phyloP scores from a whole-genome alignment of 345 rosid species.

The Kernera saxatilis region DNA sequence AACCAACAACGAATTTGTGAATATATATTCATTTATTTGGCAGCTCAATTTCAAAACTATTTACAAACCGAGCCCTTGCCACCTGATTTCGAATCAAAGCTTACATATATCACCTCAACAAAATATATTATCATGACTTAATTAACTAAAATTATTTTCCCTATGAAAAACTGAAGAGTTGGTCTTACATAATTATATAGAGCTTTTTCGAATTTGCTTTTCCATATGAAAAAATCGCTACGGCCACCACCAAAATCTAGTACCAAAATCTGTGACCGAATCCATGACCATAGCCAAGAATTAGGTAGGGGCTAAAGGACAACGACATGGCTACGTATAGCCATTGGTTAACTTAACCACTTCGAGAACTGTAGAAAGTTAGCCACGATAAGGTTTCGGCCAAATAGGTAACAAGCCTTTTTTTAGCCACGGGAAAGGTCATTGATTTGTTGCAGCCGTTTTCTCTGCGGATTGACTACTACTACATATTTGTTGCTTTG shows the following conservation, averaged over 20 bases:
- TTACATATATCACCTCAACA: background rate
- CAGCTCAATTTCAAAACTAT: background rate
- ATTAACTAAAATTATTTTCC: background rate
- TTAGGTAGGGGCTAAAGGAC: too few relatives aligned
- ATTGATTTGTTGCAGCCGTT: too few relatives aligned
- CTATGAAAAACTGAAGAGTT: background rate
- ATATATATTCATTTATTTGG: background rate
- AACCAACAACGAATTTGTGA: background rate
- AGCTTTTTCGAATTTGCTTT: too few relatives aligned
- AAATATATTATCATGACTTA: background rate
- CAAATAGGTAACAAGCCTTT: too few relatives aligned
- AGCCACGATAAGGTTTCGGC: background rate
- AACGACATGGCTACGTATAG: background rate
- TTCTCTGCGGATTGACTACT: too few relatives aligned
- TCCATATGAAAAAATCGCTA: too few relatives aligned
- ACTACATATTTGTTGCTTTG: too few relatives aligned
- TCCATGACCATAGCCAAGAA: too few relatives aligned
- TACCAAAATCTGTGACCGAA: too few relatives aligned
- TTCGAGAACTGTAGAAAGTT: too few relatives aligned
- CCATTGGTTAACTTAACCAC: background rate
- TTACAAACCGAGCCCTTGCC: background rate
- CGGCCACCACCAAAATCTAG: too few relatives aligned
- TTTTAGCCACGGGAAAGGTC: background rate
- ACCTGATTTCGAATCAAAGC: background rate
- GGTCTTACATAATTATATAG: too few relatives aligned